Evolutionary conservation across 805 yeast genomes (phyloP), one percentile per base, ranked within the genome.

Genomic region (Diddensiella transvaalensis): DNA sequence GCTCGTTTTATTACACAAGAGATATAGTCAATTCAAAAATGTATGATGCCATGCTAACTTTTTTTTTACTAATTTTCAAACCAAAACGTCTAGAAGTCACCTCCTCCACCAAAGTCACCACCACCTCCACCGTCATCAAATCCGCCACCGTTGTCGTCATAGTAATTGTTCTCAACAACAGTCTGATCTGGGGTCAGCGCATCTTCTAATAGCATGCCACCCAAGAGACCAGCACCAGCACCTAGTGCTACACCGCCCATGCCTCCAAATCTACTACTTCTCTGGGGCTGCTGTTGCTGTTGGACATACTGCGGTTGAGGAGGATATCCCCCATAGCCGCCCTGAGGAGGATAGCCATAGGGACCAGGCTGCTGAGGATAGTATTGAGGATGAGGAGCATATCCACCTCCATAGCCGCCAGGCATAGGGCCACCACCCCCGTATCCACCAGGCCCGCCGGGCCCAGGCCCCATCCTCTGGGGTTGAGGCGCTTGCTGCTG

Each of bases 141-240:
- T 6, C 61, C 63, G 47, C 57, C 60, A 33, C 70, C 73, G 38
- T 57, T 61, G 29, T 55, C 54, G 37, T 56, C 60, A 40, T 62
- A 67, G 59, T 59, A 63, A 60, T 54, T 69, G 71, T 56, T 73
- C 64, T 60, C 69, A 56, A 60, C 69, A 53, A 50, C 69, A 60
- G 48, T 60, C 57, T 47, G 64, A 44, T 51, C 60, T 50, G 47
- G 61, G 38, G 62, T 62, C 51, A 79, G 55, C 40, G 76, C 75
- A 32, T 72, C 68, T 5, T 75, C 76, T 39, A 80, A 58, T 54
- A 80, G 56, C 65, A 76, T 65, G 40, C 86, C 87, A 48, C 86
- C 87, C 5, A 81, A 58, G 47, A 82, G 62, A 64, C 87, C 88
- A 15, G 80, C 75, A 46, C 82, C 83, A 2, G 73, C 72, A 33